phyloP scores from a whole-genome alignment of 164 flowering plant genomes.

The Vitis riparia region DNA sequence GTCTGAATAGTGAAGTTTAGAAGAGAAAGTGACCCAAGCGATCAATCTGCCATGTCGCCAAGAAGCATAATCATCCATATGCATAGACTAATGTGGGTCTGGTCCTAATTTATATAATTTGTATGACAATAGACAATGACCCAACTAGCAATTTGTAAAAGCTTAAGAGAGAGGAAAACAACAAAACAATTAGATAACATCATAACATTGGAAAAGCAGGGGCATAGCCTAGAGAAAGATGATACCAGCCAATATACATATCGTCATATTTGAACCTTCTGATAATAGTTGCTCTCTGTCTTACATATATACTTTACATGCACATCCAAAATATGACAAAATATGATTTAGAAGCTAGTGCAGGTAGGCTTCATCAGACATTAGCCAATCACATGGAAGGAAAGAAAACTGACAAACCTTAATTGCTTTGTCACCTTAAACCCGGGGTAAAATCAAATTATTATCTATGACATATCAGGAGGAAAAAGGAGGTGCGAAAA shows the following conservation, averaged over 20 bases:
- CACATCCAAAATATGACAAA: conserved; percentile 6
- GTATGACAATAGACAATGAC: too few species aligned
- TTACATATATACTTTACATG: background rate
- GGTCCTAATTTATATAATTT: too few species aligned
- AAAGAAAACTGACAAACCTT: conserved; percentile 16
- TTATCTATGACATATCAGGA: conserved; percentile 17
- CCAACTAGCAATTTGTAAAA: too few species aligned
- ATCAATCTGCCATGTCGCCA: too few species aligned
- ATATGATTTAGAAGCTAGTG: background rate
- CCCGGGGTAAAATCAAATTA: conserved; percentile 7
- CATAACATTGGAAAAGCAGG: too few species aligned
- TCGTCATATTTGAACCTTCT: conserved; percentile 7
- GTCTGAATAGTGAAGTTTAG: too few species aligned
- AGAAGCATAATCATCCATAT: too few species aligned
- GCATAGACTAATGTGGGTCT: too few species aligned
- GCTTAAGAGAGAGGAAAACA: too few species aligned
- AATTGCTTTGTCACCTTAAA: conserved; percentile 12
- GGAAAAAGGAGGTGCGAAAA: conserved; percentile 8
- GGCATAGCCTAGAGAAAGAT: too few species aligned
- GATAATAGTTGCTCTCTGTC: conserved; percentile 11
- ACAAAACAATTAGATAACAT: too few species aligned
- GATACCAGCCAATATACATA: conserved; percentile 8
- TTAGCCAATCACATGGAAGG: conserved; percentile 13
- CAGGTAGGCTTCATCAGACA: conserved; percentile 1
- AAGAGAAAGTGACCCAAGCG: too few species aligned